Conservation (phyloP, 2,329 filamentous ascomycete species). For the Penicillium sp. region DNA sequence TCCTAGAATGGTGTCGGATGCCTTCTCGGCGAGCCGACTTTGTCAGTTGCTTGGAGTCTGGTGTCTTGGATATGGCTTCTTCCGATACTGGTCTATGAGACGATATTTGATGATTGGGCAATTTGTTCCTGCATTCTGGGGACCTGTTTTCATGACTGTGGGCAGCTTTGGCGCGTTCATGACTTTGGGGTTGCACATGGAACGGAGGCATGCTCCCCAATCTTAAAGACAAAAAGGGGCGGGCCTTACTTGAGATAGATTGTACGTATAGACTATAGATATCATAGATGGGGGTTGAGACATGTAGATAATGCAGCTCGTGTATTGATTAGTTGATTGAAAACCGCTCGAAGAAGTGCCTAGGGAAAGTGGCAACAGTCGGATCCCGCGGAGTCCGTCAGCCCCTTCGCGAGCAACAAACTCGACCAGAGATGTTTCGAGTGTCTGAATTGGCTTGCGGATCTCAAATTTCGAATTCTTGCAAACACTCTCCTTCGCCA, state of each 20-base stretch:
- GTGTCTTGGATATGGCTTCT: conserved; percentile 30
- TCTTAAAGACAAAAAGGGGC: background rate
- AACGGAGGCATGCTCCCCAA: conserved; percentile 2
- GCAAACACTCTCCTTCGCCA: background rate
- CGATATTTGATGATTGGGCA: conserved; percentile 23
- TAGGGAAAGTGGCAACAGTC: background rate
- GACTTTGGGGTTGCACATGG: conserved; percentile 15
- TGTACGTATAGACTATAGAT: background rate
- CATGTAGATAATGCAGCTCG: background rate
- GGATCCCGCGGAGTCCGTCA: background rate
- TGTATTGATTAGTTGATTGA: background rate
- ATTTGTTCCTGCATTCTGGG: conserved; percentile 32
- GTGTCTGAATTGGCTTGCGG: background rate
- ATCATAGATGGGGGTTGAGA: background rate
- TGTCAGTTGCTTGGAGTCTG: conserved; percentile 28
- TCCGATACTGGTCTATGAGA: conserved; percentile 27
- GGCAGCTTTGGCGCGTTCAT: conserved; percentile 19
- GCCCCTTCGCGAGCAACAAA: background rate
- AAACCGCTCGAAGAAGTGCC: background rate
- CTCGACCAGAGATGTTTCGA: background rate
- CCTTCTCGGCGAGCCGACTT: conserved; percentile 14
- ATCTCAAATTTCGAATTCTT: background rate
- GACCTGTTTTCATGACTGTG: conserved; percentile 28
- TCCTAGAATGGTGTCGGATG: background rate
- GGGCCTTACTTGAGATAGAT: background rate